These are phyloP conservation scores for Chalciporus piperatoides DNA, from an alignment of 1,284 basidiomycete genomes.

Conservation along the genomic window DNA sequence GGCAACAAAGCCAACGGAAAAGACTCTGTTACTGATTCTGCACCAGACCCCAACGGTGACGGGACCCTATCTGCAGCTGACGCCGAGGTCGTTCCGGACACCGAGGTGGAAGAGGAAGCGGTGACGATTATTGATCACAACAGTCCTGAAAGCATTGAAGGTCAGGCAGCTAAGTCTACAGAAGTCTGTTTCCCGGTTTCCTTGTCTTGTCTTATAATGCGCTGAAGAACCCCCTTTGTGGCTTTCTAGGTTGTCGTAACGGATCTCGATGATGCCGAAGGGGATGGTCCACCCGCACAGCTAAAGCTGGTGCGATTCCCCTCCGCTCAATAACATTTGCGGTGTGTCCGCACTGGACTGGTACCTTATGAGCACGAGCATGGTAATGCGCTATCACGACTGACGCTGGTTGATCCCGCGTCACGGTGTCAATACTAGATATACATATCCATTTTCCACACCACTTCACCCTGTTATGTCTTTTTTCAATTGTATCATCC, in stretches of 20 bases:
- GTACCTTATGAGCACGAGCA: background rate
- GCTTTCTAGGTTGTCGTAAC: constrained; percentile 14
- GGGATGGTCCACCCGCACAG: background rate
- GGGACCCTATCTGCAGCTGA: background rate
- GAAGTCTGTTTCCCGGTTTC: constrained; percentile 25
- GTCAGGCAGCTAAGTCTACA: background rate
- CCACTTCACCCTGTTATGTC: background rate
- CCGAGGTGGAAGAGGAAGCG: background rate
- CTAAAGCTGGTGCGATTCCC: constrained; percentile 29
- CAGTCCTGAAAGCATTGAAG: background rate
- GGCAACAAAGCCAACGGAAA: constrained; percentile 11
- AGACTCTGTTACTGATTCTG: background rate
- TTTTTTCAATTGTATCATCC: background rate
- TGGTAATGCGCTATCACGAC: background rate
- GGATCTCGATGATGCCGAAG: background rate
- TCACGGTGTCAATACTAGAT: background rate
- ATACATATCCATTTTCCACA: background rate
- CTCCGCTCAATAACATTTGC: constrained; percentile 38
- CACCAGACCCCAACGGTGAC: background rate
- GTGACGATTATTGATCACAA: background rate
- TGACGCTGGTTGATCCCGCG: background rate
- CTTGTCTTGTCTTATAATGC: background rate
- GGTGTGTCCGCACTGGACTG: constrained; percentile 9
- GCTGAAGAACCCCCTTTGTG: constrained; percentile 16
- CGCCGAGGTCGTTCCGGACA: background rate